Conservation (phyloP, 345 rosid species). For the Jatropha curcas region DNA sequence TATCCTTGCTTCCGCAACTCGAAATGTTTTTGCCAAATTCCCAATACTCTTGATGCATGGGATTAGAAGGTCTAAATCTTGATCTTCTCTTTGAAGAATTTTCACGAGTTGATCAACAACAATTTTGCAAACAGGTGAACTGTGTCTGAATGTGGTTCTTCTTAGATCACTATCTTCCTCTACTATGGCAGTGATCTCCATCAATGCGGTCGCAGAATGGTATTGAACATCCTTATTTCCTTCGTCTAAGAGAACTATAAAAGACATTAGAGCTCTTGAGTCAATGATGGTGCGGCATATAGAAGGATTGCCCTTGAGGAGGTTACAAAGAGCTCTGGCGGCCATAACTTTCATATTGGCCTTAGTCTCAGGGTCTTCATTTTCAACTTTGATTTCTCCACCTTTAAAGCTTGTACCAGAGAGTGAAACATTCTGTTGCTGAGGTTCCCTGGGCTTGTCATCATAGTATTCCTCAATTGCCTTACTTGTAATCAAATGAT, state of each 20-base stretch:
- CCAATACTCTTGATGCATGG: constrained; percentile 80
- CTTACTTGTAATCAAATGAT: constrained; percentile 17
- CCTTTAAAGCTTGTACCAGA: constrained; percentile 56
- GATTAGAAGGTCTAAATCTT: constrained; percentile 50
- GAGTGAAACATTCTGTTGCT: constrained; percentile 47
- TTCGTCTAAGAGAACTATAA: constrained; percentile 70
- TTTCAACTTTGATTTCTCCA: constrained; percentile 51
- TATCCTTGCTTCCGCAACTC: constrained; percentile 77
- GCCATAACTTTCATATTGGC: constrained; percentile 84
- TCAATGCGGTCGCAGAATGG: constrained; percentile 86
- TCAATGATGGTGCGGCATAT: constrained; percentile 88
- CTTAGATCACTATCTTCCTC: constrained; percentile 74
- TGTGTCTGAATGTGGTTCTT: constrained; percentile 83
- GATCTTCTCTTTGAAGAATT: constrained; percentile 59
- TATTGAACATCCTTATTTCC: constrained; percentile 62
- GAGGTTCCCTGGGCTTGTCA: constrained; percentile 35
- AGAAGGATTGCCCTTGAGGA: constrained; percentile 65
- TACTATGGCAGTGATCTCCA: constrained; percentile 86
- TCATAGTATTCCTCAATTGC: constrained; percentile 2
- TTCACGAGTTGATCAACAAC: constrained; percentile 68
- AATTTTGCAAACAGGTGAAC: constrained; percentile 75
- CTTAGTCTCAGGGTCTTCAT: constrained; percentile 77
- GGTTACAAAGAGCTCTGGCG: constrained; percentile 81
- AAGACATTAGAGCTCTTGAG: constrained; percentile 82
- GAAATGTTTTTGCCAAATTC: constrained; percentile 76